Evolutionary conservation across 345 rosid genomes (phyloP), one percentile per base, ranked within the genome.

Genomic region (Syzygium aromaticum): DNA sequence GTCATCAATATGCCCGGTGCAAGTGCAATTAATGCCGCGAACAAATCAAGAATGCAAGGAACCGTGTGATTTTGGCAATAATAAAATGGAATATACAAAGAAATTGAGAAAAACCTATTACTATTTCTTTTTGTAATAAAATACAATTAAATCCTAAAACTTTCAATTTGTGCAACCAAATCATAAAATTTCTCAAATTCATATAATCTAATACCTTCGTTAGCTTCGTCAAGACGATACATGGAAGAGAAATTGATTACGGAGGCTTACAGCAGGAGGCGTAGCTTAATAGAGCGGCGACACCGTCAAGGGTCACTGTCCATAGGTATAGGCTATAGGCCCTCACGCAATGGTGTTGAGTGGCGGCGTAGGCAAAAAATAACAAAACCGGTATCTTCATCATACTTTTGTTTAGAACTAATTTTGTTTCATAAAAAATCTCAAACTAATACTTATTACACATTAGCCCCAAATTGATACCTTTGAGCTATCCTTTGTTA

Each of bases 321-420:
- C 13, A 4, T 2, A 7, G 25, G 23, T 8, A 7, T 19, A 22
- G 57, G 57, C 23, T 6, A 54, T 19, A 5, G 9, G 57, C 12
- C 61, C 61, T 9, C 27, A 23, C 9, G 25, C 57, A 11, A 51
- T 8, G 52, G 52, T 51, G 52, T 51, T 11, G 52, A 51, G 52
- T 3, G 12, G 52, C 11, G 52, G 11, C 52, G 13, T 3, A 51
- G 52, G 17, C 73, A 61, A n/a, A n/a, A n/a, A 2, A 61, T n/a
- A 13, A 61, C 3, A n/a, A 5, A 27, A n/a, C 11, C 27, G 2
- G 11, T 13, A n/a, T 27, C 0, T 13, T 0, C 17, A 61, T 0
- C 0, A n/a, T 3, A 27, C 33, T 27, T 61, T 5, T 13, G 0
- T 61, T 61, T 8, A 13, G 13, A 61, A n/a, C 19, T n/a, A 61